Evolutionary conservation across 2,329 filamentous ascomycete genomes (phyloP).

Genomic region (Thyridium curvatum): DNA sequence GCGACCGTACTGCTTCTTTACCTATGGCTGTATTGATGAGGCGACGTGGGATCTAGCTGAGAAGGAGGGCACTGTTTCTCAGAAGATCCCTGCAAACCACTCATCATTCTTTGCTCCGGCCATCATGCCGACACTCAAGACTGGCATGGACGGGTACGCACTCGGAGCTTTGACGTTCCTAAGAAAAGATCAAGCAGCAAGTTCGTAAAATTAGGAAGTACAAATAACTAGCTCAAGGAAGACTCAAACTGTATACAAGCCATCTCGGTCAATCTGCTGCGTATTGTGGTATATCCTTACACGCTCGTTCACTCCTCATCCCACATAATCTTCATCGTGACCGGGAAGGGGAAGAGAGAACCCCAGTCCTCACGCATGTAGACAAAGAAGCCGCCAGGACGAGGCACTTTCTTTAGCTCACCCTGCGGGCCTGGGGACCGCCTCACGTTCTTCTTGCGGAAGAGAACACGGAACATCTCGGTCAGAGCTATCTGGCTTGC

Average conservation of each 20-base stretch:
- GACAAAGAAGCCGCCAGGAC: conserved; percentile 46
- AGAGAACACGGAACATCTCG: conserved; percentile 62
- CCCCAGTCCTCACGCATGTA: conserved; percentile 65
- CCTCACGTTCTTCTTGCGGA: conserved; percentile 52
- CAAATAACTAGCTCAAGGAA: no score
- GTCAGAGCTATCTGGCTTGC: conserved; percentile 56
- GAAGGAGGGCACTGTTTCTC: neutral
- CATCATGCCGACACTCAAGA: neutral
- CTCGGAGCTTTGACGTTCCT: neutral
- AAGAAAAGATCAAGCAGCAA: neutral
- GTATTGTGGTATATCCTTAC: no score
- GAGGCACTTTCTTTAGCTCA: conserved; percentile 57
- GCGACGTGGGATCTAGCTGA: neutral
- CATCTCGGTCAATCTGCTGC: no score
- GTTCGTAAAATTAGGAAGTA: no score
- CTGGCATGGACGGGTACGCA: neutral
- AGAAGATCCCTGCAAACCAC: neutral
- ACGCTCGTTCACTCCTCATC: conserved; percentile 31
- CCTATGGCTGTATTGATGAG: neutral
- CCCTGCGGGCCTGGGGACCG: conserved; percentile 59
- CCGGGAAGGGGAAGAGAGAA: conserved; percentile 36
- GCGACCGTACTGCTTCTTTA: neutral
- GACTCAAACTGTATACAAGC: no score
- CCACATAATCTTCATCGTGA: conserved; percentile 48
- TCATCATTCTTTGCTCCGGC: neutral